A percentile compares a stretch with the other conserved stretches of the same genome.
These are phyloP conservation scores for Telopea speciosissima DNA, from an alignment of 177 flowering plant species.

Conservation along the genomic window DNA sequence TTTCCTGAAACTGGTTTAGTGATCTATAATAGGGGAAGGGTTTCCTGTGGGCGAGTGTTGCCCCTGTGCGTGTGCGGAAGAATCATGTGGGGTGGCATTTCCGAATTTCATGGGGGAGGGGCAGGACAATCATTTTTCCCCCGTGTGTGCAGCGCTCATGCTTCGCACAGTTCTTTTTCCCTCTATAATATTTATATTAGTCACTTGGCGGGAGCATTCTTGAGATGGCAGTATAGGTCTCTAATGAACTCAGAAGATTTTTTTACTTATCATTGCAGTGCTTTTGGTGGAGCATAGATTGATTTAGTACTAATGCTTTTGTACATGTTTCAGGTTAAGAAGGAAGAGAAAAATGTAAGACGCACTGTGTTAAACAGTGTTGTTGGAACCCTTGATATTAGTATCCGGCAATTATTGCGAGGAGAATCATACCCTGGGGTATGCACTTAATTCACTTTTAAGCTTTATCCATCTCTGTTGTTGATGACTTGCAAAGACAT, in stretches of 20 bases:
- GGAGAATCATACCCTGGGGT: conserved; percentile 74
- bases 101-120: no score
- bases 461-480: background rate
- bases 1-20: background rate
- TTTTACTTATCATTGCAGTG: background rate
- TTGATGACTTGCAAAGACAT: background rate
- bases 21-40: background rate
- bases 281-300: conserved; percentile 1
- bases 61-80: no score
- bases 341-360: conserved; percentile 47
- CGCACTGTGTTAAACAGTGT: conserved; percentile 57
- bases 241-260: background rate
- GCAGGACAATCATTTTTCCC: no score
- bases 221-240: background rate
- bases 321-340: conserved; percentile 38
- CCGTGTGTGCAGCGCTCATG: no score
- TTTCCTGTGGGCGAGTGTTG: no score
- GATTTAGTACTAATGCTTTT: background rate
- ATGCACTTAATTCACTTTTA: background rate
- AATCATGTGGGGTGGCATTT: no score
- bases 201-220: background rate
- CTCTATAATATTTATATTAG: no score
- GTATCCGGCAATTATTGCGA: conserved; percentile 46
- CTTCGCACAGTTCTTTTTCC: no score
- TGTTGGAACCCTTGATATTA: conserved; percentile 58